phyloP scores from a whole-genome alignment of 352 stramenopile species.

The Pythium periplocum region DNA sequence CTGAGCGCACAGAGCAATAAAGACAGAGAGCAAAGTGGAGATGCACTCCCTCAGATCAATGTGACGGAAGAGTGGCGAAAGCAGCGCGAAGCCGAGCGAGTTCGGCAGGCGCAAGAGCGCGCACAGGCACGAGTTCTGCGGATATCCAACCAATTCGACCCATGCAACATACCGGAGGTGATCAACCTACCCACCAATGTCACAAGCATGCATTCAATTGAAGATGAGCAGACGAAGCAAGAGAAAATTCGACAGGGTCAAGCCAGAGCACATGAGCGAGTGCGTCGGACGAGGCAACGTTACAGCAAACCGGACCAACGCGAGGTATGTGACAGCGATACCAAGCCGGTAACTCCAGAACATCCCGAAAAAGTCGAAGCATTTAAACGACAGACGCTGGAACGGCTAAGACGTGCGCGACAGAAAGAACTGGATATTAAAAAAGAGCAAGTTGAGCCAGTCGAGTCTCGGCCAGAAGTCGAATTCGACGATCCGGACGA shows the following conservation, averaged over 20 bases:
- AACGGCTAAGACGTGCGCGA: too few species aligned
- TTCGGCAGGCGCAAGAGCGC: conserved; percentile 56
- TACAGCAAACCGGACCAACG: conserved; percentile 3
- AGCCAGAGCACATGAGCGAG: background rate
- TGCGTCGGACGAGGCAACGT: background rate
- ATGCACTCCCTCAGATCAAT: conserved; percentile 23
- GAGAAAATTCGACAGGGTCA: background rate
- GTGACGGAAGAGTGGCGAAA: conserved; percentile 25
- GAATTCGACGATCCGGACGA: background rate
- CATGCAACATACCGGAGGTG: too few species aligned
- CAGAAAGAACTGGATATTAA: too few species aligned
- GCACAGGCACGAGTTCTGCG: conserved; percentile 4
- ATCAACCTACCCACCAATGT: background rate
- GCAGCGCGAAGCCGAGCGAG: conserved; percentile 28
- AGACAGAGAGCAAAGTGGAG: conserved; percentile 4
- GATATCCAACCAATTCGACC: background rate
- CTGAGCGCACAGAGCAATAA: background rate
- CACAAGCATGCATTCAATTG: background rate
- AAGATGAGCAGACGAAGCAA: background rate
- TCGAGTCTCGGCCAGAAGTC: too few species aligned
- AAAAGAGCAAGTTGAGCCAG: too few species aligned
- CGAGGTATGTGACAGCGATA: background rate
- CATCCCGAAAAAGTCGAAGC: too few species aligned
- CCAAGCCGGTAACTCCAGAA: too few species aligned
- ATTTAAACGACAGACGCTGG: too few species aligned